Evolutionary conservation across 371 early-diverging fungal genomes (phyloP), one percentile per base, ranked within the genome.

Genomic region (Apophysomyces variabilis): DNA sequence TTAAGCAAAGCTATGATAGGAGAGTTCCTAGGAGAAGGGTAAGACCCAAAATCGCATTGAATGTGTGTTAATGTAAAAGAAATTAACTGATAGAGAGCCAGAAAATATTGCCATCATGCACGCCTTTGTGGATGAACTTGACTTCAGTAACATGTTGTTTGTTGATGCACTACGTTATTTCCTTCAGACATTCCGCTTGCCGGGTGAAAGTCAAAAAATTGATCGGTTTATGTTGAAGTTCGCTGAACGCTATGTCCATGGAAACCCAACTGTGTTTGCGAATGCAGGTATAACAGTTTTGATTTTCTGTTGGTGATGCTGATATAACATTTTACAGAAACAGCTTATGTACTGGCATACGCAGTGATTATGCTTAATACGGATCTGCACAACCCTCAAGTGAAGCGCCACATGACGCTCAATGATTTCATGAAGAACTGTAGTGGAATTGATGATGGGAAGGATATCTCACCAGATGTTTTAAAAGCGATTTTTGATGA

Each of bases 181-280:
- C 69, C 79, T 99, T 38, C 93, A 96, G 75, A 72, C 86, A n/a
- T 99, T 99, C 87, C 83, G 98, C 44, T 84, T 99, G 37, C 97
- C 97, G 3, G 99, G 99, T 38, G 99, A 99, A 78, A 89, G 94
- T n/a, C 98, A 98, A 78, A 95, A 97, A 78, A 99, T 99, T 73
- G 98, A 99, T 76, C 86, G 99, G 26, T 95, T 97, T 66, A 96
- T 99, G 93, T 85, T 93, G 7, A 97, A 96, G 74, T 99, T 98
- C 85, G 97, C 97, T 39, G 95, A 96, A 73, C 86, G 95, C 36
- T 99, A 92, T 71, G 77, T 92, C 8, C 88, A 90, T 64, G 87
- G 89, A 54, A 96, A 96, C 70, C 91, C 92, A 0, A 76, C 65
- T 3, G 71, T 76, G 0, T 92, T 91, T 78, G 87, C 91, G 47